Base-by-base conservation (phyloP, 2,329 filamentous ascomycete species). In the Chalaropsis thielavioides region DNA sequence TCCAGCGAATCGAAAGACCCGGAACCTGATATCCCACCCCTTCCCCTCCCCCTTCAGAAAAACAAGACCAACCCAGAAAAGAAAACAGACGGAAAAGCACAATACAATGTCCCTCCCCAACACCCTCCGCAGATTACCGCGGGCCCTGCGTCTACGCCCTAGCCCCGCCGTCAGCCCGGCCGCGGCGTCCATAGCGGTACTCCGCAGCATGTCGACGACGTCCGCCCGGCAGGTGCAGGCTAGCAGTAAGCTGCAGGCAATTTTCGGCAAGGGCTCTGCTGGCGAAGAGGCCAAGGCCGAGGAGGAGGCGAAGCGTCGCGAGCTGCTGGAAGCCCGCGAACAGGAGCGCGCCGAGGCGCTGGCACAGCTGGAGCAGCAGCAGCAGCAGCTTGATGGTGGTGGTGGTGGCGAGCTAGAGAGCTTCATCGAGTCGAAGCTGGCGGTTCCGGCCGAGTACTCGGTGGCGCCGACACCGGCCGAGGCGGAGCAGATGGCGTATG, bases 81-180 rank as follows among this genome's bases (percentile, higher is more conserved):
- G 35, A 38, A 6, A 8, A 38, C 35, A n/a, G 46, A 24, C 46
- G 11, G 15, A 7, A 24, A 10, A 15, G 11, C 22, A 59, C 19
- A 17, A 64, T 64, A 59, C 19, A 17, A 64, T 64, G 62, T 67
- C 65, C 15, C 44, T 67, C 54, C 56, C 56, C 56, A 62, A 40
- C 58, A 46, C 62, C n/a, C 60, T 80, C 76, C 72, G 76, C 66
- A 75, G 77, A 72, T 73, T 78, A 76, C 70, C 75, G 66, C 72
- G 74, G 68, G 69, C 74, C 68, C 71, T 72, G 70, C 71, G 73
- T 44, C 71, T 77, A 3, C 70, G 70, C 68, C 72, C 70, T 68
- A 69, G 75, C 65, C 68, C 71, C 65, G 68, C 71, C 65, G 63
- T 63, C 60, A 61, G 59, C 40, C 56, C 27, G 56, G 66, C 68